Conservation (phyloP, 2,329 filamentous ascomycete genomes). For the Arthrobotrys pseudoclavata region DNA sequence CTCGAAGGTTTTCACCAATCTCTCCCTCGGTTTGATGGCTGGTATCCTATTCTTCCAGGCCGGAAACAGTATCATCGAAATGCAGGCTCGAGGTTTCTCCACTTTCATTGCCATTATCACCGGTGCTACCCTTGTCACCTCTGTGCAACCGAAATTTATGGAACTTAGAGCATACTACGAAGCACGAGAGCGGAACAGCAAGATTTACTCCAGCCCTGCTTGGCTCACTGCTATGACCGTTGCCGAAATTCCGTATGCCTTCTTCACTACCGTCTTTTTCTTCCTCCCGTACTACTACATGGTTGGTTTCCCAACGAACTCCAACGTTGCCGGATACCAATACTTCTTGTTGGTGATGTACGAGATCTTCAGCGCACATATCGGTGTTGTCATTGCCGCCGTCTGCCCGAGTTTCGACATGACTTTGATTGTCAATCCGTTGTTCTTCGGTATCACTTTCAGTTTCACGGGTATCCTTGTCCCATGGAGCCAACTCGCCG, state of each 20-base stretch:
- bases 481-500: constrained; percentile 75
- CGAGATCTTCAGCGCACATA: constrained; percentile 66
- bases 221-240: constrained; percentile 81
- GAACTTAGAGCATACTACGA: constrained; percentile 80
- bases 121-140: constrained; percentile 79
- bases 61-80: constrained; percentile 75
- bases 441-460: constrained; percentile 83
- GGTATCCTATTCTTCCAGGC: constrained; percentile 74
- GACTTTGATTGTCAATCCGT: constrained; percentile 70
- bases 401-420: constrained; percentile 76
- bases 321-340: constrained; percentile 77
- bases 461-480: constrained; percentile 83
- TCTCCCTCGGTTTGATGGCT: constrained; percentile 62
- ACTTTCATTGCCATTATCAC: constrained; percentile 76
- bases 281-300: constrained; percentile 83
- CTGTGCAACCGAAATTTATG: constrained; percentile 82
- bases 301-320: constrained; percentile 77
- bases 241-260: constrained; percentile 78
- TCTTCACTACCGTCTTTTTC: constrained; percentile 76
- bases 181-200: constrained; percentile 78
- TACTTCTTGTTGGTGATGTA: constrained; percentile 84
- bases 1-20: constrained; percentile 75
- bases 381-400: constrained; percentile 88
- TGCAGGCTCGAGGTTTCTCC: constrained; percentile 85
- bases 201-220: constrained; percentile 83